phyloP scores from a whole-genome alignment of 1,284 basidiomycete genomes.

The Neonothopanus nambi region DNA sequence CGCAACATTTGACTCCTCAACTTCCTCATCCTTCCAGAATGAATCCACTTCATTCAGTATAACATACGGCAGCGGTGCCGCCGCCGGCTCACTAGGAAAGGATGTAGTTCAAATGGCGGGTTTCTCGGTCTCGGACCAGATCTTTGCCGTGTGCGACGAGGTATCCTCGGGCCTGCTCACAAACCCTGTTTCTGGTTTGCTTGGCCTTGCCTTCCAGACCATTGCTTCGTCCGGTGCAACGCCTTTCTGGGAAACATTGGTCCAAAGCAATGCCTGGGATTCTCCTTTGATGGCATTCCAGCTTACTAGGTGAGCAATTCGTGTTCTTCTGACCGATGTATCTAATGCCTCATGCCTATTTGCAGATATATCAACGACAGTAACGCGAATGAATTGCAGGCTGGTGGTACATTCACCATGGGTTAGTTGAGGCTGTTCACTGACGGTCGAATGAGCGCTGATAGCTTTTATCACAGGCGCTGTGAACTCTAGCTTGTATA shows the following conservation, averaged over 20 bases:
- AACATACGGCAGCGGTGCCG: conserved; percentile 82
- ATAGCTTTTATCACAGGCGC: conserved; percentile 40
- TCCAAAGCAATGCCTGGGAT: conserved; percentile 57
- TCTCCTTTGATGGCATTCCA: conserved; percentile 79
- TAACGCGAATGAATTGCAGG: conserved; percentile 50
- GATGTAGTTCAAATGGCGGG: conserved; percentile 84
- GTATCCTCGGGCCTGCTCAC: conserved; percentile 48
- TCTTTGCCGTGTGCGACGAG: conserved; percentile 59
- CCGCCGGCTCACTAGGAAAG: conserved; percentile 63
- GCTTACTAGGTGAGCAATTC: conserved; percentile 58
- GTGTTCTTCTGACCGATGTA: background rate
- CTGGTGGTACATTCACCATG: conserved; percentile 82
- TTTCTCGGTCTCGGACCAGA: conserved; percentile 70
- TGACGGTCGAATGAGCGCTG: background rate
- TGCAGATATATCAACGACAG: conserved; percentile 58
- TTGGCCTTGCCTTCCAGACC: conserved; percentile 63
- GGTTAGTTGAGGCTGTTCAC: conserved; percentile 39
- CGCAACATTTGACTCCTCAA: conserved; percentile 44
- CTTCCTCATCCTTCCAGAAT: conserved; percentile 57
- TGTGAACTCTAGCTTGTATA: conserved; percentile 69
- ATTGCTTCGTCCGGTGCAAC: conserved; percentile 55
- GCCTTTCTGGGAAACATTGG: conserved; percentile 78
- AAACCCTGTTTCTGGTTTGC: conserved; percentile 59
- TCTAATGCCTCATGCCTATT: background rate
- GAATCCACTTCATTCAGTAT: conserved; percentile 61